phyloP scores from a whole-genome alignment of 352 stramenopile species.

The Globisporangium cystogenes region DNA sequence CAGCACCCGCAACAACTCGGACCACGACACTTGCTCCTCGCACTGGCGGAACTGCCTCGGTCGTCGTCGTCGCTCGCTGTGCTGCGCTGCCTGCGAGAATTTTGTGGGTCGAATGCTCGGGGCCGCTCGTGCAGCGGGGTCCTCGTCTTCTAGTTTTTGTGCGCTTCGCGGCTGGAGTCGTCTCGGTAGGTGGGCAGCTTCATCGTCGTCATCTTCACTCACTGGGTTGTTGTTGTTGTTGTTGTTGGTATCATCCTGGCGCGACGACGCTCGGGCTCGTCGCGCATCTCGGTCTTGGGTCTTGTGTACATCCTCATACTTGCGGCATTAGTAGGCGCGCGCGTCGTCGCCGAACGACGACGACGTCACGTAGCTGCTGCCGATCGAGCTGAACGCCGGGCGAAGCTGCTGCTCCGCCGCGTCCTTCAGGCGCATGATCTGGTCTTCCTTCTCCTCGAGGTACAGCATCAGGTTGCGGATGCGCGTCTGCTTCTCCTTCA shows the following conservation, averaged over 20 bases:
- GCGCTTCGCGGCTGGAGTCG: slow-evolving; percentile 5
- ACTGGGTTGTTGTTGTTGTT: neutral
- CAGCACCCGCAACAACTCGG: neutral
- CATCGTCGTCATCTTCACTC: slow-evolving; percentile 7
- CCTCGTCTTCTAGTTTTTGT: slow-evolving; percentile 22
- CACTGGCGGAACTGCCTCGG: neutral
- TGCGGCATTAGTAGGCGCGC: neutral
- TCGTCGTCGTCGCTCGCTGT: neutral
- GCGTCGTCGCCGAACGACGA: neutral
- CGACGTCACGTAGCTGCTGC: neutral
- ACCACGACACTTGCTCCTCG: neutral
- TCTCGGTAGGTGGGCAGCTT: slow-evolving; percentile 5
- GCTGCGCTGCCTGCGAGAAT: neutral
- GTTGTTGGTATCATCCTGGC: neutral
- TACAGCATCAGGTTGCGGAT: slow-evolving; percentile 50
- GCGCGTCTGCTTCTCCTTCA: slow-evolving; percentile 55
- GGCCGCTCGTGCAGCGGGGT: slow-evolving; percentile 1
- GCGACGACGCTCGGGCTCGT: slow-evolving; percentile 1
- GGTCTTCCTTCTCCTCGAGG: slow-evolving; percentile 60
- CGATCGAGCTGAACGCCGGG: neutral
- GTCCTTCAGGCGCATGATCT: slow-evolving; percentile 58
- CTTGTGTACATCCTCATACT: neutral
- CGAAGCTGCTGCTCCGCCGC: slow-evolving; percentile 9
- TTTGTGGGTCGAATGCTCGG: slow-evolving; percentile 12
- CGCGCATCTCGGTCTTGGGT: neutral